Percentiles rank a stretch among this genome's conserved stretches.
Evolutionary conservation across 2,329 filamentous ascomycete genomes (phyloP).

Genomic region (Polytolypa hystricis): DNA sequence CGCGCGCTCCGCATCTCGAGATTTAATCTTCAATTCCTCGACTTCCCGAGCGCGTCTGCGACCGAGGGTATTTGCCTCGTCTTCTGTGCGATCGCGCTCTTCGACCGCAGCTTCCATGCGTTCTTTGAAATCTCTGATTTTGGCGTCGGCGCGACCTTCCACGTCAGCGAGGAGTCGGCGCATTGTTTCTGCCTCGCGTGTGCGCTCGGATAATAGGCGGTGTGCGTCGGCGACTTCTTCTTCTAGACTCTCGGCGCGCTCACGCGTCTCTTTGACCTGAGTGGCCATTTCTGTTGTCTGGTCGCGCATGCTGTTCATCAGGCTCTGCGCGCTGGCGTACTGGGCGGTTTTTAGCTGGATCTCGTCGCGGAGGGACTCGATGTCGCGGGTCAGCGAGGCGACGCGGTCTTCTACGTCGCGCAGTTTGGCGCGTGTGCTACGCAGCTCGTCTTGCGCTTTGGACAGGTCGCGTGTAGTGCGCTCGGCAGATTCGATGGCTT

Average conservation of each 20-base stretch:
- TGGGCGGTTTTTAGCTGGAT: constrained; percentile 74
- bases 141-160: constrained; percentile 67
- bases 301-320: constrained; percentile 87
- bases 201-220: constrained; percentile 73
- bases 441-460: constrained; percentile 61
- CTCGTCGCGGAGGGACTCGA: constrained; percentile 61
- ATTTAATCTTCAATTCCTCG: constrained; percentile 69
- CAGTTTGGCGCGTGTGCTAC: constrained; percentile 44
- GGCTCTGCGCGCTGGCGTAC: constrained; percentile 70
- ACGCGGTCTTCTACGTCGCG: constrained; percentile 66
- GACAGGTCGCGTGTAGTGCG: constrained; percentile 59
- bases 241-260: constrained; percentile 73
- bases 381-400: constrained; percentile 56
- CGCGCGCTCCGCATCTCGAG: constrained; percentile 71
- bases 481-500: constrained; percentile 62
- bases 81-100: constrained; percentile 84
- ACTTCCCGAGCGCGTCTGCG: constrained; percentile 69
- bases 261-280: constrained; percentile 81
- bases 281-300: constrained; percentile 78
- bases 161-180: constrained; percentile 75
- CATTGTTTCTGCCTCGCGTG: constrained; percentile 91
- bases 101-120: constrained; percentile 85
- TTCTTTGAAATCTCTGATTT: constrained; percentile 78
- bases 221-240: constrained; percentile 88
- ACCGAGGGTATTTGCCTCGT: constrained; percentile 70